Conservation (phyloP, 768 basidiomycete genomes). For the Inosperma sp. region DNA sequence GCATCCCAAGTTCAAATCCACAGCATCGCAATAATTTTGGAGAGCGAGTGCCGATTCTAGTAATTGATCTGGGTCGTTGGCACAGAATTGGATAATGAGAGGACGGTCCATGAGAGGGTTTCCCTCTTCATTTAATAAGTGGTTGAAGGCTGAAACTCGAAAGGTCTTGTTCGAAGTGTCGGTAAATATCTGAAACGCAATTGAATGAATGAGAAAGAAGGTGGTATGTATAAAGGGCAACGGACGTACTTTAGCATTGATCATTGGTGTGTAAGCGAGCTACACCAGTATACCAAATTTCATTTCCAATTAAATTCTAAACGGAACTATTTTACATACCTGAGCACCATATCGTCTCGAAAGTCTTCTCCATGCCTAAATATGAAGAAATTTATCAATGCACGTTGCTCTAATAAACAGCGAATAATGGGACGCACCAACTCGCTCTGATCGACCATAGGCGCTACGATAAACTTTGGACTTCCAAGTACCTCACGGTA, state of each 20-base stretch:
- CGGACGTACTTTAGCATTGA: constrained; percentile 73
- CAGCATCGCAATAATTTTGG: constrained; percentile 80
- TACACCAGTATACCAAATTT: constrained; percentile 28
- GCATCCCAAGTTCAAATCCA: constrained; percentile 92
- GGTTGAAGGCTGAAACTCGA: constrained; percentile 63
- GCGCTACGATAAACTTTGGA: constrained; percentile 88
- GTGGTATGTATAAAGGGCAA: neutral
- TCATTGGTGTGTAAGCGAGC: constrained; percentile 98
- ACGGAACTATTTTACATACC: constrained; percentile 34
- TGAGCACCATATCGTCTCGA: constrained; percentile 80
- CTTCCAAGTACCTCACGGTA: constrained; percentile 74
- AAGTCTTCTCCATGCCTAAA: constrained; percentile 84
- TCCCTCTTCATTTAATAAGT: constrained; percentile 78
- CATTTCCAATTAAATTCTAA: neutral
- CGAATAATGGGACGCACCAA: constrained; percentile 55
- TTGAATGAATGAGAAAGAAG: neutral
- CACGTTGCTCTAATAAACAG: neutral
- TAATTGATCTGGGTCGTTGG: constrained; percentile 77
- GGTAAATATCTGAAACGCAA: constrained; percentile 52
- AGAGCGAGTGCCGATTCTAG: constrained; percentile 74
- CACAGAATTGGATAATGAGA: constrained; percentile 90
- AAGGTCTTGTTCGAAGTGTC: constrained; percentile 49
- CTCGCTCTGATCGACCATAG: constrained; percentile 99
- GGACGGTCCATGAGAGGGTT: constrained; percentile 68
- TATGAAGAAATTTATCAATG: constrained; percentile 5